A percentile compares a stretch with the other conserved stretches of the same genome.
Evolutionary conservation across 257 asterid genomes (phyloP).

Genomic region (Plantago major): DNA sequence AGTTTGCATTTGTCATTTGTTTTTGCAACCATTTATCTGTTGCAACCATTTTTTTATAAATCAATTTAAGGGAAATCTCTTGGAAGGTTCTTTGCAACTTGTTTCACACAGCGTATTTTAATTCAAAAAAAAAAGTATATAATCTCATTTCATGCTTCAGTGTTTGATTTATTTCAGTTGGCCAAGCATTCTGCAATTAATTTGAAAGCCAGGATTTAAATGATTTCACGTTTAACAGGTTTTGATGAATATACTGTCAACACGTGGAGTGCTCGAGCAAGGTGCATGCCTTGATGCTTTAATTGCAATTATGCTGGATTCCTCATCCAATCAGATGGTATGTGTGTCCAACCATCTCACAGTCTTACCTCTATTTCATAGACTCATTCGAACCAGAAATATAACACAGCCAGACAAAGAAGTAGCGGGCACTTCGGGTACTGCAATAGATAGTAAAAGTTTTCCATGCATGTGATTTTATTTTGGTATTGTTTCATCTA

Average conservation of each 20-base stretch:
- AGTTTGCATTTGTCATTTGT: background rate
- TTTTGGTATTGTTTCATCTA: slow-evolving; percentile 1
- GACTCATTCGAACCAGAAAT: too few relatives aligned
- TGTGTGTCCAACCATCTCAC: slow-evolving; percentile 30
- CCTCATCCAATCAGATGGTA: slow-evolving; percentile 93
- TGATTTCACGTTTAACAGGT: slow-evolving; percentile 44
- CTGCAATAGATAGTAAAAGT: slow-evolving; percentile 10
- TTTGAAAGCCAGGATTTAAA: slow-evolving; percentile 15
- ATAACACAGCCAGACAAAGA: too few relatives aligned
- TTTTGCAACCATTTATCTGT: background rate
- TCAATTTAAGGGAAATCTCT: background rate
- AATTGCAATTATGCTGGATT: slow-evolving; percentile 84
- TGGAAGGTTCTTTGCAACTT: background rate
- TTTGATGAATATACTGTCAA: slow-evolving; percentile 72
- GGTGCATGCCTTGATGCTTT: slow-evolving; percentile 92
- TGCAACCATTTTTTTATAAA: slow-evolving; percentile 2
- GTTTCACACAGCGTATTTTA: too few relatives aligned
- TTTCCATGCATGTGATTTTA: background rate
- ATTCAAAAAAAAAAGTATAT: background rate
- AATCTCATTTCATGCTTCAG: background rate
- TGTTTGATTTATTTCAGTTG: background rate
- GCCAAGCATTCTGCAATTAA: slow-evolving; percentile 1
- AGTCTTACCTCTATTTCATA: too few relatives aligned
- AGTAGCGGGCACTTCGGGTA: too few relatives aligned
- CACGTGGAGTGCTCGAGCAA: slow-evolving; percentile 85